phyloP scores from a whole-genome alignment of 2,329 filamentous ascomycete genomes.

The Tolypocladium cylindrosporum region DNA sequence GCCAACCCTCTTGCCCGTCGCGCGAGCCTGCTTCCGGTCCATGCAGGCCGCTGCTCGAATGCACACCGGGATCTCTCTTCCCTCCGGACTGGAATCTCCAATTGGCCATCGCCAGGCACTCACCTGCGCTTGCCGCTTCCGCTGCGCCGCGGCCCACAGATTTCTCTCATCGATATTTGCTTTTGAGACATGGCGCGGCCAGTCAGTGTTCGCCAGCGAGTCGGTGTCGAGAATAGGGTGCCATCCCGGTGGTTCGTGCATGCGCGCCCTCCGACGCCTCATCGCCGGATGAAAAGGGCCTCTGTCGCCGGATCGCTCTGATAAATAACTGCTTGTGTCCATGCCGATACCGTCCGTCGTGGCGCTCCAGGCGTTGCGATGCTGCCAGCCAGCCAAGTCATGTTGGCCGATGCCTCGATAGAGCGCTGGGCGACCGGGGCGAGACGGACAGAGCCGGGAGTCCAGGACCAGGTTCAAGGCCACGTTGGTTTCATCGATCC shows the following conservation, averaged over 20 bases:
- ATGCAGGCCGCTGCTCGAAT: constrained; percentile 1
- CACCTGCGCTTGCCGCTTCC: neutral
- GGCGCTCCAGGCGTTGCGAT: neutral
- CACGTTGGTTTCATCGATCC: neutral
- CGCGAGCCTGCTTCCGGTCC: neutral
- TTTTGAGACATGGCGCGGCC: constrained; percentile 6
- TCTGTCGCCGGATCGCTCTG: neutral
- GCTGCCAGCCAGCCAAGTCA: neutral
- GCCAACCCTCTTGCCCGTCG: neutral
- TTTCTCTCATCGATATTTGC: constrained; percentile 1
- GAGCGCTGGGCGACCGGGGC: neutral
- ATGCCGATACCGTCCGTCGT: neutral
- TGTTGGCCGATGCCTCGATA: neutral
- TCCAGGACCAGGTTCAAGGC: neutral
- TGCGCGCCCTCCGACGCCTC: constrained; percentile 1
- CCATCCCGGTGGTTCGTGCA: constrained; percentile 1
- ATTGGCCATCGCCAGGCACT: neutral
- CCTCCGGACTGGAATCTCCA: neutral
- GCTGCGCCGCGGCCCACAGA: constrained; percentile 1
- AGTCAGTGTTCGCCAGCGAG: neutral
- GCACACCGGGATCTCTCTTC: constrained; percentile 3
- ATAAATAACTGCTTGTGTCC: neutral
- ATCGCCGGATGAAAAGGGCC: neutral
- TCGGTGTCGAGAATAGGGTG: neutral
- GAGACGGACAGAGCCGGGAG: neutral